Base-by-base conservation (phyloP, 495 filamentous ascomycete genomes). In the Podospora bellae-mahoneyi region DNA sequence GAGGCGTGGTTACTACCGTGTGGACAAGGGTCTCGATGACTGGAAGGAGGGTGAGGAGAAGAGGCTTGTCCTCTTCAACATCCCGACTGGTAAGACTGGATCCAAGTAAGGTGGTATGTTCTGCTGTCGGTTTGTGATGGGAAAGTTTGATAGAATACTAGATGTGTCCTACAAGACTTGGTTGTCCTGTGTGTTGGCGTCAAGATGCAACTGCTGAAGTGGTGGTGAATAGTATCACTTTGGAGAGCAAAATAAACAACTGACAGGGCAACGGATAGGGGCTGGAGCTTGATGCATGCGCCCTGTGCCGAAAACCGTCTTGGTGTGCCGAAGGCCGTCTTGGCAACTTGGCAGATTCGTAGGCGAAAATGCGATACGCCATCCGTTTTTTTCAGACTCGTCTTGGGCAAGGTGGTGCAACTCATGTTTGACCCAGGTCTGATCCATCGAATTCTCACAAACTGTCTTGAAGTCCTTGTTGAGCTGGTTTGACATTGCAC, bases 1-100 rank as follows among this genome's bases (percentile, higher is more conserved):
- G 84, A 85, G 94, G 57, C 93, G 93, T 78, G 93, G 93, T 15
- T 97, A 91, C 81, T 97, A 92, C 81, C 84, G 93, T 27, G 83
- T 93, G 23, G 94, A 97, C 78, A 83, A 82, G 74, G 82, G 79
- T 1, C 73, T 78, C 7, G 63, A 54, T 39, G 78, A 80, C 65
- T 82, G 81, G 72, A 75, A 78, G 27, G 79, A 81, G 20, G 80
- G 77, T 19, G 76, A 77, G 68, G 80, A 82, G 59, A 83, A 84
- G 76, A 85, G 87, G 65, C 86, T 91, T n/a, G 86, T 93, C 27
- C 80, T 93, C 69, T 93, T 94, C 81, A 85, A 82, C 75, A 93
- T 94, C 71, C 91, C 91, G 3, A 92, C 91, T 28, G 76, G 76
- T 59, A 77, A 77, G 69, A 77, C 75, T 28, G 75, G 75, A 27